Evolutionary conservation across 106 monocot genomes (phyloP).

Genomic region (Ottelia alismoides): DNA sequence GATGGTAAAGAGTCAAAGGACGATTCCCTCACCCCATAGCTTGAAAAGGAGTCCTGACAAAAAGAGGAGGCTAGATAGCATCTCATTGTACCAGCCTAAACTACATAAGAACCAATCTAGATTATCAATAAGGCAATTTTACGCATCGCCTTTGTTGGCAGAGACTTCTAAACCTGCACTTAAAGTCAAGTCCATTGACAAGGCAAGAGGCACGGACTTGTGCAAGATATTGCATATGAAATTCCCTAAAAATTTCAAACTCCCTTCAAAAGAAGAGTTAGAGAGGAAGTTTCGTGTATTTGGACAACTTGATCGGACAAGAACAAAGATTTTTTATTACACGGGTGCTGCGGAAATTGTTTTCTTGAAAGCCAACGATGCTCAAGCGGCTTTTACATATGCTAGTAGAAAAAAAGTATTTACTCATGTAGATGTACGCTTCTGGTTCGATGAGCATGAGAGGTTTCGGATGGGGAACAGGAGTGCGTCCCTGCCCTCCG

Average conservation of each 20-base stretch:
- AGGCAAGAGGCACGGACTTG: not conserved
- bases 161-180: not conserved
- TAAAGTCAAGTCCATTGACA: not conserved
- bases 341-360: slow-evolving; percentile 37
- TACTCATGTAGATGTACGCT: slow-evolving; percentile 24
- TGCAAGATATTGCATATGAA: slow-evolving; percentile 37
- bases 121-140: slow-evolving; percentile 8
- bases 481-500: not conserved
- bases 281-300: slow-evolving; percentile 31
- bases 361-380: slow-evolving; percentile 21
- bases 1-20: no score
- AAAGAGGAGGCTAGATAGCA: slow-evolving; percentile 4
- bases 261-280: slow-evolving; percentile 33
- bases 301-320: slow-evolving; percentile 29
- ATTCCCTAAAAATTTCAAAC: slow-evolving; percentile 27
- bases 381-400: slow-evolving; percentile 22
- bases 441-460: slow-evolving; percentile 33
- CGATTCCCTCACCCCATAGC: no score
- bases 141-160: slow-evolving; percentile 23
- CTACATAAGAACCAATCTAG: slow-evolving; percentile 3
- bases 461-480: not conserved
- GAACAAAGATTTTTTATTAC: slow-evolving; percentile 36
- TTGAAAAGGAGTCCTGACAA: not conserved
- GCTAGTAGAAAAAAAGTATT: slow-evolving; percentile 27
- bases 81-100: not conserved